Evolutionary conservation across 2,329 filamentous ascomycete species (phyloP).

Genomic region (Graphiopsis chlorocephala): DNA sequence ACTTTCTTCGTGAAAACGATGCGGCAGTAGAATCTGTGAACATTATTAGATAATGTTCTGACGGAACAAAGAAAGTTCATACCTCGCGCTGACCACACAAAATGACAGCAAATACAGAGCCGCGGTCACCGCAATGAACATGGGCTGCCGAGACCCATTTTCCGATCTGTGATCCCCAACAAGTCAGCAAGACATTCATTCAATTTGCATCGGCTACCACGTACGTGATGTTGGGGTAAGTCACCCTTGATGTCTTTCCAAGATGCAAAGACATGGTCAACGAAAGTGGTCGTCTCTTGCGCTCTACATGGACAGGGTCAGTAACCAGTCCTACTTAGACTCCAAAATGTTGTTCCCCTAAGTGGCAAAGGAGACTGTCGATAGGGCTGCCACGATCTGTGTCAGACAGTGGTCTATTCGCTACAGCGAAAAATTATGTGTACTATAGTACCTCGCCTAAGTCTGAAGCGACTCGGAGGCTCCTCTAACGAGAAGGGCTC

Average conservation of each 20-base stretch:
- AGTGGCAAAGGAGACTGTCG: background rate
- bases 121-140: background rate
- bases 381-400: background rate
- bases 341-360: background rate
- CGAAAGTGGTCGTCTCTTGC: background rate
- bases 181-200: background rate
- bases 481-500: background rate
- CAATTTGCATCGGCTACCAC: background rate
- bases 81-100: slow-evolving; percentile 4
- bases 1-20: background rate
- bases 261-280: background rate
- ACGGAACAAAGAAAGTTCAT: too few relatives aligned
- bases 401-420: background rate
- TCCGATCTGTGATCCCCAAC: background rate
- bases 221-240: background rate
- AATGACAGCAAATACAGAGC: background rate
- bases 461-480: background rate
- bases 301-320: background rate
- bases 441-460: background rate
- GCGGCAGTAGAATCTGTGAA: background rate
- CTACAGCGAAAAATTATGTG: background rate
- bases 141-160: slow-evolving; percentile 5
- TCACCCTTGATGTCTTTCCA: background rate
- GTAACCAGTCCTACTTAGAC: background rate
- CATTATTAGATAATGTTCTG: background rate